Base-by-base conservation (phyloP, 2,329 filamentous ascomycete species). In the Ustilaginoidea virens region DNA sequence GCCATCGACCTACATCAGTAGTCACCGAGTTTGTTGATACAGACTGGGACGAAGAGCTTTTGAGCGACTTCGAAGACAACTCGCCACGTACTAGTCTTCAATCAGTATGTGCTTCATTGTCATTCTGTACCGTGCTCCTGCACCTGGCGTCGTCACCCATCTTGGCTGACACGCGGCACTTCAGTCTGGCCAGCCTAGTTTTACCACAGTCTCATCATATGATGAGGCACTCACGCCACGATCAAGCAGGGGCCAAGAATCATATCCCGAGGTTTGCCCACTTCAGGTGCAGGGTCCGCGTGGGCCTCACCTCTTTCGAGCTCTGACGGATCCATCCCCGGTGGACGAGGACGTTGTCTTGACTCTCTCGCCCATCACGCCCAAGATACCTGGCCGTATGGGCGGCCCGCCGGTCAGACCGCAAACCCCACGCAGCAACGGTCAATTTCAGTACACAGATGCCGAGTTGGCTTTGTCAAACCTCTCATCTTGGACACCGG, bases 301-400 rank as follows among this genome's bases (percentile, higher is more conserved):
- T 39, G 86, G 86, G 2, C 86, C 86, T 7, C 86, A 93, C 55
- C 66, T 93, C 11, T 93, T 93, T 53, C 73, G 80, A 39, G 67
- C 66, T 34, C 83, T 79, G 13, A 63, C 69, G 18, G 67, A 74
- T 33, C 35, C 32, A 13, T 42, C 27, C 12, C 29, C 44, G 13
- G 27, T 34, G 33, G 60, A 68, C 39, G 60, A 64, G 35, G 55
- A 66, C 41, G 52, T 61, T 34, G 55, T 63, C 36, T 57, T 87
- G 29, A 72, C 76, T 15, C 63, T 87, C 50, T 86, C 80, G 14
- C 80, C 80, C 12, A 55, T 83, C 39, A 74, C 81, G 15, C 72
- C 80, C 18, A 74, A 76, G 50, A 63, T 69, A 33, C 55, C 58
- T 21, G 60, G 57, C 24, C 40, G 36, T 19, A 42, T 46, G 38